Evolutionary conservation across 805 yeast genomes (phyloP), one percentile per base, ranked within the genome.

Genomic region (Candida sakaeoensis): DNA sequence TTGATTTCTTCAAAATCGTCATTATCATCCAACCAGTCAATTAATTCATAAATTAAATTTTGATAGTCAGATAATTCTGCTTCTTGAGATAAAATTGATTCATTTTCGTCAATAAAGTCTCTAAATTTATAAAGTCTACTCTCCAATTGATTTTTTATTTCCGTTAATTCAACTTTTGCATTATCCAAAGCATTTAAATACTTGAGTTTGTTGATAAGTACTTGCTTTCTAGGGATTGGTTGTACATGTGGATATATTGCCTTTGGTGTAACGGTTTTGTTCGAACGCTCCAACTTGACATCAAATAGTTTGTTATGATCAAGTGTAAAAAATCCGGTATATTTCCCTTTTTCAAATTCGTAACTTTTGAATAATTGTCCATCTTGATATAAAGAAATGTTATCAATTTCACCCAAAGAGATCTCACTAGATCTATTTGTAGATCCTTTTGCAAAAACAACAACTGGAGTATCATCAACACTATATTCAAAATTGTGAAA

Each of bases 11-110:
- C 53, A 15, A 54, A 12, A 3, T 58, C 46, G 1, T 85, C 74
- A 16, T 63, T 67, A 39, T 75, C 84, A 36, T 87, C 95, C 27
- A 88, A 63, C 95, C 95, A 87, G 43, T 83, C 91, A 33, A 85
- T 61, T 18, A 68, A 61, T 8, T 76, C 79, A 12, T 65, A 41
- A 4, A 82, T 75, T 5, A 64, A 45, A 0, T 38, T 25, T 21
- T 49, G 42, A 25, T 52, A 47, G 6, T 44, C 47, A 9, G 40
- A 46, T 18, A 50, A 41, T 7, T 77, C 76, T 0, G 73, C 65
- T 33, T 67, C 72, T 9, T 58, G 58, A 6, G 41, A 36, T 14
- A 68, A 47, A 0, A 47, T 42, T 6, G 71, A 72, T 17, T 72
- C 77, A 28, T 74, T 73, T 23, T 77, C 78, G 13, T 77, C 83